Base-by-base conservation (phyloP, 2,329 filamentous ascomycete species). In the Alternaria dauci region DNA sequence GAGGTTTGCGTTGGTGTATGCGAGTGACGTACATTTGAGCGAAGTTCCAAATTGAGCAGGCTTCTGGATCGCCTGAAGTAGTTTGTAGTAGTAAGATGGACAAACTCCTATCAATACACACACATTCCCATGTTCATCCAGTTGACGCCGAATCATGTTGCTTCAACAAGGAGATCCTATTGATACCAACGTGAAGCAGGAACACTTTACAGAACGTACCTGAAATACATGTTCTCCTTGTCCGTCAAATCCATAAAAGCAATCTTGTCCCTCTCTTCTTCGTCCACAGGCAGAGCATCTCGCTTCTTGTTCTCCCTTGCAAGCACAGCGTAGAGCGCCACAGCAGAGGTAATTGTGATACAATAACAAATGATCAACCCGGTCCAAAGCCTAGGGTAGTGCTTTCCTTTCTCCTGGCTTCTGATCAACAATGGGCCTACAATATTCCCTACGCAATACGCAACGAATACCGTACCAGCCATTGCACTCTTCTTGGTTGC, bases 401-500 rank as follows among this genome's bases (percentile, higher is more conserved):
- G 91, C 48, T 84, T 73, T 0, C 73, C 78, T 65, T 89, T 89
- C 0, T 87, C 89, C 75, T 90, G 81, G n/a, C 85, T 88, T 68
- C 86, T 86, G 41, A 93, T 85, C 39, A 93, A 81, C 77, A 91
- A 89, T 4, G 91, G 91, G 0, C 90, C 90, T 25, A 93, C 87
- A 52, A 93, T 93, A 68, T 93, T 93, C 1, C 90, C 87, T 7
- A 93, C 87, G 56, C 89, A 91, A 71, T 93, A 93, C 0, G 89
- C 89, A 0, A 91, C 89, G 63, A 93, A 93, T 1, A 91, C 89
- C 0, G 88, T 88, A 0, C 88, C 88, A 0, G 90, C 89, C 83
- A 91, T 92, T 69, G 90, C 88, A 64, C 88, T 90, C 81, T 93
- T 93, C 80, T 93, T 93, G 0, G 90, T 93, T 25, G 90, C 86